Evolutionary conservation across 768 basidiomycete species (phyloP).

Genomic region (Cubamyces lactineus): DNA sequence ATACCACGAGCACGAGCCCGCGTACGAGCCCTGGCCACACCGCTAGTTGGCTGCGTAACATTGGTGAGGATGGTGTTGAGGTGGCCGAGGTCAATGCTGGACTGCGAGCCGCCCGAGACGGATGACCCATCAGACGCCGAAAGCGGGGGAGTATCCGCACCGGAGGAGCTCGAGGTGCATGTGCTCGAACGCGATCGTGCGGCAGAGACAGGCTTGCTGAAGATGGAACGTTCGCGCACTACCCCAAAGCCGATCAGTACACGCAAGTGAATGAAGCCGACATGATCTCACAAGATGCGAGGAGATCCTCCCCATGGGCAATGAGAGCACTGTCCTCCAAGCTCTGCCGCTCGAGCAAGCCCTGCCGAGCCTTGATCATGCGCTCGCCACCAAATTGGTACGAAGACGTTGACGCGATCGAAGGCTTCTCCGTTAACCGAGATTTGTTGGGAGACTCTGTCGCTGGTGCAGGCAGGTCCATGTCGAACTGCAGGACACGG

Average conservation of each 20-base stretch:
- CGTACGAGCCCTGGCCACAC: conserved; percentile 45
- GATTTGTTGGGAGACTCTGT: conserved; percentile 49
- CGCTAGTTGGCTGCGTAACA: conserved; percentile 48
- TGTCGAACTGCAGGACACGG: conserved; percentile 30
- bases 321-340: conserved; percentile 66
- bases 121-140: conserved; percentile 70
- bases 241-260: conserved; percentile 21
- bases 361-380: conserved; percentile 67
- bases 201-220: conserved; percentile 58
- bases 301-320: conserved; percentile 68
- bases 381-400: conserved; percentile 66
- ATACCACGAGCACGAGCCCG: conserved; percentile 61
- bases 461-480: conserved; percentile 32
- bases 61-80: conserved; percentile 61
- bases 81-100: conserved; percentile 73
- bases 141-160: conserved; percentile 71
- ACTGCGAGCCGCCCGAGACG: conserved; percentile 71
- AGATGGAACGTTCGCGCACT: conserved; percentile 54
- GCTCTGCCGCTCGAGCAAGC: conserved; percentile 65
- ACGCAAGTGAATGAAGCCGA: background rate
- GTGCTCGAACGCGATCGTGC: conserved; percentile 68
- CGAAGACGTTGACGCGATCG: conserved; percentile 66
- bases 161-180: conserved; percentile 63
- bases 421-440: conserved; percentile 62
- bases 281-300: conserved; percentile 52